These are phyloP conservation scores for Ganoderma resinaceum DNA, from an alignment of 1,284 basidiomycete species.

Conservation along the genomic window DNA sequence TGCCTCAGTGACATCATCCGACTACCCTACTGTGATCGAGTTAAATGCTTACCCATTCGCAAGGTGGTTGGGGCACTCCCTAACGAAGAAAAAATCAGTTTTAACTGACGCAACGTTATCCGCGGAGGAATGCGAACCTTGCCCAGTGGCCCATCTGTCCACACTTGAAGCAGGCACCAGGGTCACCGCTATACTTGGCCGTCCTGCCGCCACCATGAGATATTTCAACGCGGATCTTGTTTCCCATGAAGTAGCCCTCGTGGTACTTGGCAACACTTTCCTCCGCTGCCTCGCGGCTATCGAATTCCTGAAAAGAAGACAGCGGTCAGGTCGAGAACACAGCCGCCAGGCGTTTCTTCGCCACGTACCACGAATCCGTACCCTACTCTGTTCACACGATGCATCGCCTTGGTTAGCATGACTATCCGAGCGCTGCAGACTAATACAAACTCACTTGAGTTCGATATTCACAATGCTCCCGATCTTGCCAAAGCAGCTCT, in stretches of 20 bases:
- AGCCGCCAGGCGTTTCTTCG: not conserved
- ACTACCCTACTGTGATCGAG: not conserved
- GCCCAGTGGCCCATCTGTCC: slow-evolving; percentile 87
- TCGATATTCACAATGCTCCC: slow-evolving; percentile 80
- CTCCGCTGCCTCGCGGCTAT: slow-evolving; percentile 78
- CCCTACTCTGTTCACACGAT: slow-evolving; percentile 60
- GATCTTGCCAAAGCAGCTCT: slow-evolving; percentile 84
- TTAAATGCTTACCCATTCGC: slow-evolving; percentile 43
- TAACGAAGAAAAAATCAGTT: slow-evolving; percentile 38
- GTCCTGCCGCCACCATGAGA: slow-evolving; percentile 83
- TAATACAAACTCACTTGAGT: slow-evolving; percentile 69
- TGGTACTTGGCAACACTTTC: slow-evolving; percentile 86
- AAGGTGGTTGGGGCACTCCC: slow-evolving; percentile 75
- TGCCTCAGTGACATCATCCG: slow-evolving; percentile 22
- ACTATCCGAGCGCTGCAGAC: slow-evolving; percentile 6
- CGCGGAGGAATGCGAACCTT: slow-evolving; percentile 54
- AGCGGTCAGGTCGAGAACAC: slow-evolving; percentile 20
- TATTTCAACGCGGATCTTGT: slow-evolving; percentile 84
- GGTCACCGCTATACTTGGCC: slow-evolving; percentile 78
- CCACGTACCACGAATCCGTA: slow-evolving; percentile 84
- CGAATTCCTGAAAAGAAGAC: slow-evolving; percentile 72
- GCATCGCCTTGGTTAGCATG: slow-evolving; percentile 29
- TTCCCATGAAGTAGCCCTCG: slow-evolving; percentile 88
- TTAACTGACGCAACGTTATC: slow-evolving; percentile 11
- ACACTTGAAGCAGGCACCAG: slow-evolving; percentile 86